These are phyloP conservation scores for Xerocomellus chrysenteron DNA, from an alignment of 768 basidiomycete genomes.

Conservation along the genomic window DNA sequence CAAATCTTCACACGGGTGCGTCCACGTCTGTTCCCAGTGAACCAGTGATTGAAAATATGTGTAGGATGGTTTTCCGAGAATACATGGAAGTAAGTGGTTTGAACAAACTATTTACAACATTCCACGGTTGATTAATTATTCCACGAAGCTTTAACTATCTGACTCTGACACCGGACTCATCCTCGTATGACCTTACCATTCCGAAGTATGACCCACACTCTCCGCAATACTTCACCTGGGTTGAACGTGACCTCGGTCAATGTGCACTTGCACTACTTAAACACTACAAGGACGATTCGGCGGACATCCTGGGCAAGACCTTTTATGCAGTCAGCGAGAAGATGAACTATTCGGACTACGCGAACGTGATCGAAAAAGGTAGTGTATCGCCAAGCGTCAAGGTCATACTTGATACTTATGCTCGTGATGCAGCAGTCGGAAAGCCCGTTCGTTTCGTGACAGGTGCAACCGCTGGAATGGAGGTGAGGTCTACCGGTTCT, in stretches of 20 bases:
- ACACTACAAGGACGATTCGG: constrained; percentile 22
- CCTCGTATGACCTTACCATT: constrained; percentile 19
- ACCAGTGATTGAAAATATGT: not conserved
- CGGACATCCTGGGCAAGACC: constrained; percentile 18
- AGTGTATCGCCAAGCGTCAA: not conserved
- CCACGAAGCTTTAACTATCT: constrained; percentile 10
- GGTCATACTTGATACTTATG: not conserved
- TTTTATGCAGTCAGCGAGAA: constrained; percentile 29
- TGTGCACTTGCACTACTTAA: constrained; percentile 23
- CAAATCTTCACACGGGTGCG: constrained; percentile 22
- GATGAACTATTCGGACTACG: constrained; percentile 16
- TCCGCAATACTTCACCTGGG: constrained; percentile 23
- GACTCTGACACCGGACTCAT: constrained; percentile 5
- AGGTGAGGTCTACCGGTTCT: constrained; percentile 9
- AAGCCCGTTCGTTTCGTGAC: constrained; percentile 28
- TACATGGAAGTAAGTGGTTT: constrained; percentile 16
- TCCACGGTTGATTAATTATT: not conserved
- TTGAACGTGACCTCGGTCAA: constrained; percentile 26
- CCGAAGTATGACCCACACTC: constrained; percentile 18
- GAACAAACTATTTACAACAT: not conserved
- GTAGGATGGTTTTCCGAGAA: constrained; percentile 29
- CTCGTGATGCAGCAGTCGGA: constrained; percentile 17
- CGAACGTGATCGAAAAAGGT: constrained; percentile 19
- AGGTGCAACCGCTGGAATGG: constrained; percentile 11
- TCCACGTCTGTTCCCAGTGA: not conserved